Percentiles rank a stretch among this genome's conserved stretches.
Conservation (phyloP, 2,329 filamentous ascomycete genomes). For the Fusarium bactridioides region DNA sequence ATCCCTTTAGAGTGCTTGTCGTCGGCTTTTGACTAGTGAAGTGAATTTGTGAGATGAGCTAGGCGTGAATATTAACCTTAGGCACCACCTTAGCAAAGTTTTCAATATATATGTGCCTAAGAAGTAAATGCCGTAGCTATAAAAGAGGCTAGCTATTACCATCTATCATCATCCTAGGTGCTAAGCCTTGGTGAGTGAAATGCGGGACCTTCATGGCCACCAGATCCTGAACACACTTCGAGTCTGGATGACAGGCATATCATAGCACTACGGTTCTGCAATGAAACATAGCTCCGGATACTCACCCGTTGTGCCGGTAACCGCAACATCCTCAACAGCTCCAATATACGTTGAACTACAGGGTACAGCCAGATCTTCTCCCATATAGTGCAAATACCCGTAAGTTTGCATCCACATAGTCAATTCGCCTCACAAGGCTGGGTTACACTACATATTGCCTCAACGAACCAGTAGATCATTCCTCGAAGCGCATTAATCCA, state of each 20-base stretch:
- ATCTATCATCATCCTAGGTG: too few species aligned
- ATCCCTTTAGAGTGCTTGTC: too few species aligned
- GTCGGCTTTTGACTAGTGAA: too few species aligned
- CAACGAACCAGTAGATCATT: constrained; percentile 15
- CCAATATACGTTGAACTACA: background rate
- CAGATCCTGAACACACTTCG: background rate
- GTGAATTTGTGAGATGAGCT: too few species aligned
- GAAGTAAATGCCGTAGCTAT: too few species aligned
- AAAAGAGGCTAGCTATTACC: too few species aligned
- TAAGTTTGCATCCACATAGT: background rate
- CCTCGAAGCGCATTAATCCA: background rate
- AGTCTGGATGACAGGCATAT: background rate
- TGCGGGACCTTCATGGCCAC: background rate
- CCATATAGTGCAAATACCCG: background rate
- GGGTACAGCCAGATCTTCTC: background rate
- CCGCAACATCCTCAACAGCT: fast-evolving
- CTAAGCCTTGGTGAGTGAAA: too few species aligned
- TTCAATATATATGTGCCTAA: too few species aligned
- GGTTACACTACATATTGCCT: constrained; percentile 2
- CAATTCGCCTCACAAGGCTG: constrained; percentile 16
- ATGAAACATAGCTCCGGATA: background rate
- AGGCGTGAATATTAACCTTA: too few species aligned
- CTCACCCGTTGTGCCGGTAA: background rate
- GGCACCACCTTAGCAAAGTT: too few species aligned
- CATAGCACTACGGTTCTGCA: background rate